Evolutionary conservation across 2,329 filamentous ascomycete genomes (phyloP).

Genomic region (Scedosporium dehoogii): DNA sequence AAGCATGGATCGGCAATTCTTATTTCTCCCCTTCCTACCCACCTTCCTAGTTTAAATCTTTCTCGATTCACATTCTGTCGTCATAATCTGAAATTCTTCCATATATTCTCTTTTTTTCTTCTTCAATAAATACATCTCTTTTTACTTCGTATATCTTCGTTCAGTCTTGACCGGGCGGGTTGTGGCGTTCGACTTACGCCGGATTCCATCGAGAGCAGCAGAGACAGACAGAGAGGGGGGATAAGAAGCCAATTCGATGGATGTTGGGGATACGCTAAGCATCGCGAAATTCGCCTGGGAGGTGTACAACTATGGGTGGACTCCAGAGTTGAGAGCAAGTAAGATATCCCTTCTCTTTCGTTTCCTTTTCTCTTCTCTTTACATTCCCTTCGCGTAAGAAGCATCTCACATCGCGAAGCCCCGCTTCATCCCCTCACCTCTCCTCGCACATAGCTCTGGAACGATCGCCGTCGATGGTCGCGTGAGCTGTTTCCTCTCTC

Average conservation of each 20-base stretch:
- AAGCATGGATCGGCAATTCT: background rate
- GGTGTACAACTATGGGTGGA: conserved; percentile 21
- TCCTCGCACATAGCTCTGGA: too few species aligned
- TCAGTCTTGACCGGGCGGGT: background rate
- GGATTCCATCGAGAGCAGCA: background rate
- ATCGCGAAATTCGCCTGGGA: conserved; percentile 22
- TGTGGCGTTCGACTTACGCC: too few species aligned
- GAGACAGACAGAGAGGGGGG: background rate
- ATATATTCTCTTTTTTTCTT: background rate
- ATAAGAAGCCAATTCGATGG: conserved; percentile 8
- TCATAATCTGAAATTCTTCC: background rate
- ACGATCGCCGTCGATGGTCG: background rate
- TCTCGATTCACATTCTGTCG: background rate
- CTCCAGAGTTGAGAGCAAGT: conserved; percentile 22
- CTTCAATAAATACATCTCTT: too few species aligned
- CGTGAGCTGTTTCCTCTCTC: background rate
- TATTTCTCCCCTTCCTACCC: background rate
- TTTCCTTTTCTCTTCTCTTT: background rate
- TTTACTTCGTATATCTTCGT: background rate
- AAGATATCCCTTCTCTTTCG: conserved; percentile 1
- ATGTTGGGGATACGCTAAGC: conserved; percentile 20
- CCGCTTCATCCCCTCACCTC: background rate
- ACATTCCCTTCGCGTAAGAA: background rate
- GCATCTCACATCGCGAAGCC: background rate
- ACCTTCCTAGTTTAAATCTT: background rate